Evolutionary conservation across 202 grass and related monocot genomes (phyloP).

Genomic region (Cymbopogon flexuosus): DNA sequence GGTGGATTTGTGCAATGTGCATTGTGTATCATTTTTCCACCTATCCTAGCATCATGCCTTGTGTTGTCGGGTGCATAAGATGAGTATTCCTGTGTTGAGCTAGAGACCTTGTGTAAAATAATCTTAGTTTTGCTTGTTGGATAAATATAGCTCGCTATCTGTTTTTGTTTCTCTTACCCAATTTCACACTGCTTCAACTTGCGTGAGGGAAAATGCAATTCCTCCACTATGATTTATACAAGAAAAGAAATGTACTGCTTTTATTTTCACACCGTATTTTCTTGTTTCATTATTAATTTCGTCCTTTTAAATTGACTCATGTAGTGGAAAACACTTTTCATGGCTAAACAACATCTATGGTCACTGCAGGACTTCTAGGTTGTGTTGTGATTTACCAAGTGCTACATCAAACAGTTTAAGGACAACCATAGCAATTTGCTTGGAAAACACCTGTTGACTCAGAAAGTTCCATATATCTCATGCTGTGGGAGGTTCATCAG

Average conservation of each 20-base stretch:
- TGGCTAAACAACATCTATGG: constrained; percentile 15
- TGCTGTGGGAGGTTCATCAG: constrained; percentile 18
- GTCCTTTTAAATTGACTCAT: constrained; percentile 9
- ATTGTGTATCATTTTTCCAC: neutral
- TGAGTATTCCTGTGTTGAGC: neutral
- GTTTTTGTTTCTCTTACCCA: neutral
- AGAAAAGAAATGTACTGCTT: neutral
- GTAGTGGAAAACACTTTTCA: constrained; percentile 24
- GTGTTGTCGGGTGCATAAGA: neutral
- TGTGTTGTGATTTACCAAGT: constrained; percentile 7
- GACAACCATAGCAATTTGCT: constrained; percentile 7
- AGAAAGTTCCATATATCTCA: constrained; percentile 39
- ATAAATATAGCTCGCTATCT: neutral
- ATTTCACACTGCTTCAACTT: neutral
- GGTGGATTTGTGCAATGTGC: neutral
- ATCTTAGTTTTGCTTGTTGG: neutral
- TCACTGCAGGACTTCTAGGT: constrained; percentile 20
- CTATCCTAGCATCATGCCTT: neutral
- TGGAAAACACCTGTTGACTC: constrained; percentile 26
- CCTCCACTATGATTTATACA: neutral
- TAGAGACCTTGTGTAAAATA: neutral
- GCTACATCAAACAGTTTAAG: constrained; percentile 29
- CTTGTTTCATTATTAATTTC: constrained; percentile 18
- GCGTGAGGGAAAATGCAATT: neutral
- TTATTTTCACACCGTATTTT: neutral